Evolutionary conservation across 2,329 filamentous ascomycete genomes (phyloP).

Genomic region (Colletotrichum theobromicola): DNA sequence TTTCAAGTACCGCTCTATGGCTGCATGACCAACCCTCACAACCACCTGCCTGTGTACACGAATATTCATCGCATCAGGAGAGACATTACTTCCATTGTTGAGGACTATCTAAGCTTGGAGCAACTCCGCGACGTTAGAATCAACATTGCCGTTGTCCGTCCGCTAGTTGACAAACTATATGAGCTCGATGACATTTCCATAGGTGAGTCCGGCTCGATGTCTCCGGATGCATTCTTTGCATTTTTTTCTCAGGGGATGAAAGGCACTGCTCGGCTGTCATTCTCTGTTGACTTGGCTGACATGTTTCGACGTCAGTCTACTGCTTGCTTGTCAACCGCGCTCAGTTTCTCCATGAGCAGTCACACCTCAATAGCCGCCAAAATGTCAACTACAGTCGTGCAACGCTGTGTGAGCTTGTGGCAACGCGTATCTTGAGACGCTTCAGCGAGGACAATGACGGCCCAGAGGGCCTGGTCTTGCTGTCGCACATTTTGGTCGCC

Average conservation of each 20-base stretch:
- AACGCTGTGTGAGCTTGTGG: constrained; percentile 80
- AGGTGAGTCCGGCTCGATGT: constrained; percentile 46
- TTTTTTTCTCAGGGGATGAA: not conserved
- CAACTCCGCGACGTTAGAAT: constrained; percentile 82
- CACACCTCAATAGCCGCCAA: constrained; percentile 76
- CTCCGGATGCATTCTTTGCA: not conserved
- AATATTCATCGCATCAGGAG: constrained; percentile 76
- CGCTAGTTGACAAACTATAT: constrained; percentile 84
- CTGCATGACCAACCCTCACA: constrained; percentile 63
- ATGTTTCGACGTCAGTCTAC: constrained; percentile 61
- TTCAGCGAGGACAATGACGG: constrained; percentile 81
- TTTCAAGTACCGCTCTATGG: constrained; percentile 50
- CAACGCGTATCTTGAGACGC: constrained; percentile 76
- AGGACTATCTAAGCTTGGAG: constrained; percentile 70
- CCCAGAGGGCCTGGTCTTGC: constrained; percentile 70
- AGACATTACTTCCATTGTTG: constrained; percentile 67
- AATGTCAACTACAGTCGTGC: constrained; percentile 82
- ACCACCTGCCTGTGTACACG: constrained; percentile 73
- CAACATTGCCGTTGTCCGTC: constrained; percentile 80
- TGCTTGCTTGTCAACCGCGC: constrained; percentile 83
- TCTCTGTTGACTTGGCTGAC: not conserved
- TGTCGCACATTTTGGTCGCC: constrained; percentile 81
- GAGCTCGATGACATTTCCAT: constrained; percentile 81
- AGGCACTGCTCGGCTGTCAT: not conserved
- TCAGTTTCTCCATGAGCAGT: constrained; percentile 80